A percentile compares a stretch with the other conserved stretches of the same genome.
Conservation (phyloP, 2,329 filamentous ascomycete species). For the Trichoderma sp. region DNA sequence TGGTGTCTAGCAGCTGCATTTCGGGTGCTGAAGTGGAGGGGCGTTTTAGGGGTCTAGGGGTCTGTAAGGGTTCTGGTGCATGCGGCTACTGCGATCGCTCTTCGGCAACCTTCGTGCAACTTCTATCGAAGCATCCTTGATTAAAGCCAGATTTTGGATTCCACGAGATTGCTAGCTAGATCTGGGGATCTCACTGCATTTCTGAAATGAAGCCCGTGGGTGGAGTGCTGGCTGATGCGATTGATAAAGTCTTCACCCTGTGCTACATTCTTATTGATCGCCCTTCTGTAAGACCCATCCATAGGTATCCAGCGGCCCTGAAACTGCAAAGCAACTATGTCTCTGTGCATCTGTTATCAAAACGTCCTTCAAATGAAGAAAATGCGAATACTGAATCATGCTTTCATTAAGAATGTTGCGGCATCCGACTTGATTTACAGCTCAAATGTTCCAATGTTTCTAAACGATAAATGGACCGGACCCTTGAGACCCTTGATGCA, state of each 20-base stretch:
- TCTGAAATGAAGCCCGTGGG: background rate
- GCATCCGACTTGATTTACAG: rapidly evolving
- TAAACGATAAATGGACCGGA: background rate
- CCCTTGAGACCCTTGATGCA: background rate
- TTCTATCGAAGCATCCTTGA: background rate
- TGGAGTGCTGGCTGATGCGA: background rate
- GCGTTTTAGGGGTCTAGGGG: background rate
- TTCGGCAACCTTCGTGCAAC: background rate
- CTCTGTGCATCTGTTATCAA: too few relatives aligned
- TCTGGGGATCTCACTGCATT: background rate
- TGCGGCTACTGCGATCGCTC: background rate
- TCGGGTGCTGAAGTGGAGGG: background rate
- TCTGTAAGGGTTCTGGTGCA: background rate
- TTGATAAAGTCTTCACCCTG: background rate
- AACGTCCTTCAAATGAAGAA: too few relatives aligned
- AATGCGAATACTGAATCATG: background rate
- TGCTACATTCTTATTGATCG: background rate
- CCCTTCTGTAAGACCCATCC: background rate
- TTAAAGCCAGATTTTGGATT: background rate
- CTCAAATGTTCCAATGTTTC: background rate
- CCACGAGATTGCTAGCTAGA: background rate
- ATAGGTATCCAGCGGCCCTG: background rate
- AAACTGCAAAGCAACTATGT: too few relatives aligned
- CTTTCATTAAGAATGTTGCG: background rate
- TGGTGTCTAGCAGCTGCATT: background rate